Evolutionary conservation across 768 basidiomycete genomes (phyloP), one percentile per base, ranked within the genome.

Genomic region (Xanthoconium purpureum): DNA sequence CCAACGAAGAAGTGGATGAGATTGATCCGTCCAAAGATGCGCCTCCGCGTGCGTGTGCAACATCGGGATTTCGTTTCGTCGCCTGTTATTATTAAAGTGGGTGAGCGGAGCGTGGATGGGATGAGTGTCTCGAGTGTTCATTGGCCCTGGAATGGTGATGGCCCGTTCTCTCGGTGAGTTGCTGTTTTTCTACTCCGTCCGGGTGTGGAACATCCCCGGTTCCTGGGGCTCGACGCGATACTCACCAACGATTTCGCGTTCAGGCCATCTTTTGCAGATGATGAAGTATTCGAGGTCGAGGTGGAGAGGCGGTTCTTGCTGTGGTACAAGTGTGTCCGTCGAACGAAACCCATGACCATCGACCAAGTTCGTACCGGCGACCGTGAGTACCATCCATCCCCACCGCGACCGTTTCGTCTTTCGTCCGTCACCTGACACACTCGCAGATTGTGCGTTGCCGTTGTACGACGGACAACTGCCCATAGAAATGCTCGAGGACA

Each of bases 301-400:
- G 20, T 67, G 12, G 60, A 67, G 54, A 50, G 58, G 20, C 58
- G 58, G 35, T 69, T 58, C 24, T 20, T 66, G 28, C 30, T 66
- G 0, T 11, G 58, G 30, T 69, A 67, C 62, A 64, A 47, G 49
- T 67, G 67, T 29, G 64, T 67, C 38, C 67, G 66, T 57, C 67
- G 67, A 44, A 69, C 66, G 51, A 55, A 54, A 14, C 59, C 47
- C 13, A 46, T 36, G 40, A 50, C 54, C 8, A 39, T 66, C 20
- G 63, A 63, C 32, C 66, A 68, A 63, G 28, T 68, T 5, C 61
- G 66, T 13, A 60, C 60, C 6, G 63, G 55, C 18, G 11, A 62
- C 28, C 28, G 66, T 66, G 54, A 50, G 65, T 57, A 30, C 30
- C 11, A 24, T 24, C 2, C 24, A 24, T 14, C 17, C 35, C 6